These are phyloP conservation scores for Clavulina sp. DNA, from an alignment of 768 basidiomycete species.

Conservation along the genomic window DNA sequence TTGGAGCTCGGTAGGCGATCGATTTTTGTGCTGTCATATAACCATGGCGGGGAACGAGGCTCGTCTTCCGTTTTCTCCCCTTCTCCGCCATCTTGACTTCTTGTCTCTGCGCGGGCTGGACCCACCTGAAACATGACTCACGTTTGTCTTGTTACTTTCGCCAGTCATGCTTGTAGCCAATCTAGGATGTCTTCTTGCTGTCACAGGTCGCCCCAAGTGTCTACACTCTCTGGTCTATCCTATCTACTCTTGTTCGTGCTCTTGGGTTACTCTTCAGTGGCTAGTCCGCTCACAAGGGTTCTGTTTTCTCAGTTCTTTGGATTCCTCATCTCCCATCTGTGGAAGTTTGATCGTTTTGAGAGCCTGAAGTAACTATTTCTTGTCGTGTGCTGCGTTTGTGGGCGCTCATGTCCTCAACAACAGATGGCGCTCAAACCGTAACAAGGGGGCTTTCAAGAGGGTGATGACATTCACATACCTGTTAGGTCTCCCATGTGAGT, in stretches of 20 bases:
- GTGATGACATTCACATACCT: constrained; percentile 63
- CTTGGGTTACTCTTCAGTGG: not conserved
- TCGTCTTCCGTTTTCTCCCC: too few species aligned
- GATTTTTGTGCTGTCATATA: too few species aligned
- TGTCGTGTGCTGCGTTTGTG: not conserved
- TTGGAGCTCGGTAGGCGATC: too few species aligned
- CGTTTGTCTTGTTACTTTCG: too few species aligned
- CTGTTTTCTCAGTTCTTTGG: constrained; percentile 5
- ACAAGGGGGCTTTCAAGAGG: constrained; percentile 65
- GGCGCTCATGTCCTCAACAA: not conserved
- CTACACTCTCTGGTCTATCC: constrained; percentile 8
- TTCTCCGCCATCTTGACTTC: too few species aligned
- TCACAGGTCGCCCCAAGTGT: not conserved
- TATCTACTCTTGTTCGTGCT: constrained; percentile 5
- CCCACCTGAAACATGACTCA: too few species aligned
- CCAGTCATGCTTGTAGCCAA: too few species aligned
- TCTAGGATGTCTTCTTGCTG: too few species aligned
- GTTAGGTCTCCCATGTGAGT: constrained; percentile 1
- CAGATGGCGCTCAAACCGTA: constrained; percentile 36
- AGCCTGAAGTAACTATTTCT: constrained; percentile 4
- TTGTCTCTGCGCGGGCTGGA: too few species aligned
- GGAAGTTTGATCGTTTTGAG: constrained; percentile 9
- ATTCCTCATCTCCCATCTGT: constrained; percentile 10
- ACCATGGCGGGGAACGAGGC: too few species aligned
- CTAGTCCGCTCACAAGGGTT: not conserved